Evolutionary conservation across 495 filamentous ascomycete species (phyloP), one percentile per base, ranked within the genome.

Genomic region (Chlorociboria aeruginascens): DNA sequence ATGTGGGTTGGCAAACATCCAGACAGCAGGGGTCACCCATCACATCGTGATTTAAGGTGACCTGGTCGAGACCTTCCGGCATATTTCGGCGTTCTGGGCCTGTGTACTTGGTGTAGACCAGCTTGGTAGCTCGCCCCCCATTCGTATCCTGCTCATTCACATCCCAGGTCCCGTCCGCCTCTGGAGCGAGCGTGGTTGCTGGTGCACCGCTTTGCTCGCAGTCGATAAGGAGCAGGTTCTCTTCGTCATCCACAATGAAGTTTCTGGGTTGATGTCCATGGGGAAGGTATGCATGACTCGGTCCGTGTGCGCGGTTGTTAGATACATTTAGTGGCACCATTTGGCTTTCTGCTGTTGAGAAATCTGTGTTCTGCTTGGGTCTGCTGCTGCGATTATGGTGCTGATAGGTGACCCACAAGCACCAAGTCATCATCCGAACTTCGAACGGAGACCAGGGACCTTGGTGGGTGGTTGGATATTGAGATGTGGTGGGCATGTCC

Each of bases 121-220:
- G 28, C 32, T 30, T 41, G 12, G 28, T 48, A 38, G 34, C 16
- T 14, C 13, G 35, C 20, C 20, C 20, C 12, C 29, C 17, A 11
- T 45, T 28, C 48, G 30, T 32, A 14, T n/a, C 12, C 25, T 14
- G 7, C 28, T 47, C 45, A 8, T 47, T 25, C 34, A 59, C 43
- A 29, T 61, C 52, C 49, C 42, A 59, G 33, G 52, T 48, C 1
- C 49, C 45, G 28, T 61, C 50, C 6, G 47, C 45, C 51, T 61
- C 55, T 12, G 56, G 56, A n/a, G 58, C 58, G 3, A 51, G 35
- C 14, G 45, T 49, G 16, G 20, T 57, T 11, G 14, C 14, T 2
- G 51, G 10, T n/a, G 57, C 57, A 25, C 46, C 55, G 40, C 45
- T 46, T 43, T 60, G 48, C 40, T 58, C 52, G 55, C 55, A 58